Percentiles rank a stretch among this genome's conserved stretches.
phyloP scores from a whole-genome alignment of 2,329 filamentous ascomycete genomes.

The Cladobotryum mycophilum region DNA sequence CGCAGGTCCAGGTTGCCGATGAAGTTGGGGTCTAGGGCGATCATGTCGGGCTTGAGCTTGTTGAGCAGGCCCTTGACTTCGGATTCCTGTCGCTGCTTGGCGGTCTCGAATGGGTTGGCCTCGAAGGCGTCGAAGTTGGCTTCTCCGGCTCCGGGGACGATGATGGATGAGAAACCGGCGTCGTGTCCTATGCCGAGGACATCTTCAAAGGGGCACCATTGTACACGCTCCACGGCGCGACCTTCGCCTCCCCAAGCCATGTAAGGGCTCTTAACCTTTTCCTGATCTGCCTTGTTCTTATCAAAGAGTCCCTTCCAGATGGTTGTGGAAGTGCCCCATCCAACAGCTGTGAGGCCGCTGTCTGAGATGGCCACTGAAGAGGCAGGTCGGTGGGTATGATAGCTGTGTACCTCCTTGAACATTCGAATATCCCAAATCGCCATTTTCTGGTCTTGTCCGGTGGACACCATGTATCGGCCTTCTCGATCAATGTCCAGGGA shows the following conservation, averaged over 20 bases:
- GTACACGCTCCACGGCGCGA: constrained; percentile 68
- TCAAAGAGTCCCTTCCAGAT: constrained; percentile 89
- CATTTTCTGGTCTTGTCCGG: constrained; percentile 85
- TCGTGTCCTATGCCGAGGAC: constrained; percentile 80
- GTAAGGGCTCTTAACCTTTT: constrained; percentile 81
- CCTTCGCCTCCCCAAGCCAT: constrained; percentile 90
- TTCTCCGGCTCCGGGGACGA: constrained; percentile 92
- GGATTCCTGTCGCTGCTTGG: constrained; percentile 83
- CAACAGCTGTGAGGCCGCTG: constrained; percentile 77
- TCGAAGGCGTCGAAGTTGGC: constrained; percentile 94
- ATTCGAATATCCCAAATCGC: constrained; percentile 94
- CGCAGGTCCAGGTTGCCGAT: constrained; percentile 81
- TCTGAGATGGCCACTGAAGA: constrained; percentile 85
- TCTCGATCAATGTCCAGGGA: constrained; percentile 80
- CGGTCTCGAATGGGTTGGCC: constrained; percentile 89
- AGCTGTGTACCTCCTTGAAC: constrained; percentile 87
- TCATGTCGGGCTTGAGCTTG: constrained; percentile 96
- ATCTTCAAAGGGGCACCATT: constrained; percentile 95
- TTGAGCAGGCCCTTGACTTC: constrained; percentile 88
- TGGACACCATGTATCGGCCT: constrained; percentile 91
- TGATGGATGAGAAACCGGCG: constrained; percentile 79
- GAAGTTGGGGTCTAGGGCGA: constrained; percentile 86
- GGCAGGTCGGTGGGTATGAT: constrained; percentile 76
- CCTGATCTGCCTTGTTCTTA: constrained; percentile 62
- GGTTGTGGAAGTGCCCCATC: constrained; percentile 82